phyloP scores from a whole-genome alignment of 345 rosid species.

The Brassica juncea region DNA sequence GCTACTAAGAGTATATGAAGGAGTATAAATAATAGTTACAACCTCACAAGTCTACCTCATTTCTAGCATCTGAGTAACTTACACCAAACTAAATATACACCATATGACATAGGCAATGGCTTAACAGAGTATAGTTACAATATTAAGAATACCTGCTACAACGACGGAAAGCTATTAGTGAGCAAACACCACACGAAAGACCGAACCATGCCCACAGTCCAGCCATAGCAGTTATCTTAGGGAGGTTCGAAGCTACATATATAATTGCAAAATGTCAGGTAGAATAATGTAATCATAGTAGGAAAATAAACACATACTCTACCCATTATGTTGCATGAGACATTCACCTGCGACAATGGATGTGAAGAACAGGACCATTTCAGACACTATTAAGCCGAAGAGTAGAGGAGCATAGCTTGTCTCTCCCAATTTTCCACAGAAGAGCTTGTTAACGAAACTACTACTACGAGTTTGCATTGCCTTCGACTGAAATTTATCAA shows the following conservation, averaged over 20 bases:
- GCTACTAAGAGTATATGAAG: neutral
- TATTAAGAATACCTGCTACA: conserved; percentile 68
- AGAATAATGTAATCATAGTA: conserved; percentile 4
- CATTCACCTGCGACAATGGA: conserved; percentile 65
- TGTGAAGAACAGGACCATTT: conserved; percentile 64
- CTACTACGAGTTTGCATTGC: conserved; percentile 50
- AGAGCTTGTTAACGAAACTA: conserved; percentile 50
- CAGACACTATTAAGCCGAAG: conserved; percentile 49
- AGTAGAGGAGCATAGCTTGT: conserved; percentile 78
- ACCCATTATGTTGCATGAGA: conserved; percentile 10
- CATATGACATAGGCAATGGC: conserved; percentile 1
- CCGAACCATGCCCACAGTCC: conserved; percentile 84
- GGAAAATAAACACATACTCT: neutral
- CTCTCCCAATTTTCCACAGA: conserved; percentile 53
- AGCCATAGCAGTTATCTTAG: conserved; percentile 80
- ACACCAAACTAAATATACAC: neutral
- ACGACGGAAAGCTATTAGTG: conserved; percentile 65
- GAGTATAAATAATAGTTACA: conserved; percentile 4
- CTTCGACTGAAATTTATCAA: conserved; percentile 54
- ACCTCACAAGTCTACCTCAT: conserved; percentile 19
- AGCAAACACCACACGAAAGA: conserved; percentile 60
- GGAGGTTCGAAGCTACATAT: conserved; percentile 66
- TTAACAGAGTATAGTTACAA: conserved; percentile 3
- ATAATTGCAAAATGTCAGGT: conserved; percentile 33
- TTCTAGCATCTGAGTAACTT: neutral